Percentiles rank a stretch among this genome's conserved stretches.
Evolutionary conservation across 176 grass and related monocot species (phyloP).

Genomic region (Rhynchospora tenuis): DNA sequence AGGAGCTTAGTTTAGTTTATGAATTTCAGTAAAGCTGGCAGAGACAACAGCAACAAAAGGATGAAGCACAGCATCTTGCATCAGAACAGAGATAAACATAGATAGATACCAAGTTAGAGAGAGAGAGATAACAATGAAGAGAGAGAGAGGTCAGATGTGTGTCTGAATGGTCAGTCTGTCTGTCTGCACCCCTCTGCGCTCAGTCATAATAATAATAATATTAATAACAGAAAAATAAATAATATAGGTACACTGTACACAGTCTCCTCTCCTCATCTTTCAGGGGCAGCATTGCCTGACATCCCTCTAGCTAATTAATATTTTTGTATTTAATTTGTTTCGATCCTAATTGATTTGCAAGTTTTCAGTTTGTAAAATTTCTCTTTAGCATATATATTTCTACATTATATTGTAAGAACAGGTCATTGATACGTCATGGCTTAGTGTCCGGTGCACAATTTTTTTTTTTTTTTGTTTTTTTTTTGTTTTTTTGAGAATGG

Average conservation of each 20-base stretch:
- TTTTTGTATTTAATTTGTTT: background rate
- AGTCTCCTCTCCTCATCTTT: slow-evolving; percentile 5
- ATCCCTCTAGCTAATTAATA: background rate
- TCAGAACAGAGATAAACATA: slow-evolving; percentile 39
- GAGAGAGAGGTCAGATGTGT: slow-evolving; percentile 22
- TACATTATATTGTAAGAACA: no score
- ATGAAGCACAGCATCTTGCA: slow-evolving; percentile 60
- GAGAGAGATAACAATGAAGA: slow-evolving; percentile 7
- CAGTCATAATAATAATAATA: slow-evolving; percentile 12
- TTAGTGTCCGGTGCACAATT: no score
- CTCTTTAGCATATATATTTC: background rate
- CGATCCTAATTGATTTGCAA: background rate
- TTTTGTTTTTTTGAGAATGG: no score
- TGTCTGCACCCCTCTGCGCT: slow-evolving; percentile 28
- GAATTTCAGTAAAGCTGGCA: slow-evolving; percentile 74
- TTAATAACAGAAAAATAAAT: slow-evolving; percentile 7
- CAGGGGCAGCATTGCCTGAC: background rate
- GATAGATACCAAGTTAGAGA: slow-evolving; percentile 21
- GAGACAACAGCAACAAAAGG: slow-evolving; percentile 65
- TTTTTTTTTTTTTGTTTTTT: no score
- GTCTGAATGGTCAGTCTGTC: slow-evolving; percentile 59
- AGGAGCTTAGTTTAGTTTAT: slow-evolving; percentile 41
- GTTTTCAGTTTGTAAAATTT: background rate
- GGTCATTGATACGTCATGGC: no score
- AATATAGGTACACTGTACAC: background rate